A percentile compares a stretch with the other conserved stretches of the same genome.
These are phyloP conservation scores for Penicillium sp. DNA, from an alignment of 2,329 filamentous ascomycete species.

Conservation along the genomic window DNA sequence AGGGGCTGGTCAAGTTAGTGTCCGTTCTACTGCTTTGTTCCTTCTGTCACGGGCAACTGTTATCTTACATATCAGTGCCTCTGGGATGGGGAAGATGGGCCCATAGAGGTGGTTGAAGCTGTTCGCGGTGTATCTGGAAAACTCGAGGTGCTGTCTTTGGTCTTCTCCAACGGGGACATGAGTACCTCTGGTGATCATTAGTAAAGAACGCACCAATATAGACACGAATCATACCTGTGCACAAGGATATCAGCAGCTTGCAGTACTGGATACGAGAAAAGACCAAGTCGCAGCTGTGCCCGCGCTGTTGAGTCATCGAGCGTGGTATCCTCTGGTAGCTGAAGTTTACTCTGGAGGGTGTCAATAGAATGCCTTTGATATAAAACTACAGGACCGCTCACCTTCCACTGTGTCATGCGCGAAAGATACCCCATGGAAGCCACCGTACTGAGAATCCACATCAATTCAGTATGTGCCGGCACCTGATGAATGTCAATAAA, in stretches of 20 bases:
- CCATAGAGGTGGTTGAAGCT: constrained; percentile 80
- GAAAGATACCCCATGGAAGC: constrained; percentile 91
- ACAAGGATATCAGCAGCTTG: constrained; percentile 93
- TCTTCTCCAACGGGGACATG: constrained; percentile 97
- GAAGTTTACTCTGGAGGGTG: constrained; percentile 65
- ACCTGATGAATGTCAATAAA: constrained; percentile 50
- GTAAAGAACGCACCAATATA: background rate
- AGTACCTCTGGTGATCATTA: constrained; percentile 61
- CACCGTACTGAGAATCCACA: constrained; percentile 94
- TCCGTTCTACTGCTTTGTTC: background rate
- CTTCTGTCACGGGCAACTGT: background rate
- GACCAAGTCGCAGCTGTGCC: constrained; percentile 72
- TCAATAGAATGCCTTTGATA: constrained; percentile 8
- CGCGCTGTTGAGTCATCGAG: constrained; percentile 58
- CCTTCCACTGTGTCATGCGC: constrained; percentile 99
- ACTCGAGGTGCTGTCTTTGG: constrained; percentile 90
- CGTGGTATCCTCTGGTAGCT: constrained; percentile 58
- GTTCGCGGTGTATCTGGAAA: constrained; percentile 78
- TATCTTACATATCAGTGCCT: constrained; percentile 68
- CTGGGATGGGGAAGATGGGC: constrained; percentile 61
- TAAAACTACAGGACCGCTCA: constrained; percentile 34
- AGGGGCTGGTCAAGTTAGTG: constrained; percentile 54
- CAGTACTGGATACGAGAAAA: constrained; percentile 94
- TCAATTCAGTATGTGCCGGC: constrained; percentile 78
- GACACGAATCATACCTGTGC: constrained; percentile 57